Base-by-base conservation (phyloP, 768 basidiomycete genomes). In the Tricholoma saponaceum region DNA sequence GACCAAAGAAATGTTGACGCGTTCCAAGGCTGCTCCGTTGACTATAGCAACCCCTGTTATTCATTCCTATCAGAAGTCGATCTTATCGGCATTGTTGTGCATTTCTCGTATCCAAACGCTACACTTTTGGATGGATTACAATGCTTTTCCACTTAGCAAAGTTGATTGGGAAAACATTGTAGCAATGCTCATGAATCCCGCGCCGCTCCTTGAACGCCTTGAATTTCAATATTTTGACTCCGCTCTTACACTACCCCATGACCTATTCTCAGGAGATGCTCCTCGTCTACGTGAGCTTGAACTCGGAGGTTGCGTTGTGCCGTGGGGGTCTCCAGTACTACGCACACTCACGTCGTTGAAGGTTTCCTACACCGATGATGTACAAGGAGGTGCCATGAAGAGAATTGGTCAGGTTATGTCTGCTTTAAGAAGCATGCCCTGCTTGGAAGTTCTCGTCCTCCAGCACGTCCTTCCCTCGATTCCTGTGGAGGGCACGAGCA, bases 271-370 rank as follows among this genome's bases (percentile, higher is more conserved):
- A 30, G 72, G 69, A 28, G 61, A 71, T 6, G 68, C 69, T 4
- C 72, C 74, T 14, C 65, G 64, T 28, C 67, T 81, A 18, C 69
- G 70, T 49, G 62, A 59, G 22, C 59, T 80, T n/a, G 69, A 74
- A 55, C 61, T 82, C 1, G 62, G 52, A 8, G 60, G 67, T 22
- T 73, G 74, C 54, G 63, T 65, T 32, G 59, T 77, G 51, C 62
- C 68, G 4, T 75, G 76, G 74, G 63, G 69, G 12, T 75, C 73
- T 0, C 60, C 69, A 1, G 56, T 76, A 10, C 62, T 80, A 20
- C 53, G 56, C 43, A 67, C 67, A 52, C 69, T 81, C 7, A 72
- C 69, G 13, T 65, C 69, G 47, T 68, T 80, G 23, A 71, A 68
- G 39, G 58, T 80, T 18, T 32, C 3, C 30, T 32, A 32, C 12